Conservation (phyloP, 2,329 filamentous ascomycete species). For the Talaromyces sp. region DNA sequence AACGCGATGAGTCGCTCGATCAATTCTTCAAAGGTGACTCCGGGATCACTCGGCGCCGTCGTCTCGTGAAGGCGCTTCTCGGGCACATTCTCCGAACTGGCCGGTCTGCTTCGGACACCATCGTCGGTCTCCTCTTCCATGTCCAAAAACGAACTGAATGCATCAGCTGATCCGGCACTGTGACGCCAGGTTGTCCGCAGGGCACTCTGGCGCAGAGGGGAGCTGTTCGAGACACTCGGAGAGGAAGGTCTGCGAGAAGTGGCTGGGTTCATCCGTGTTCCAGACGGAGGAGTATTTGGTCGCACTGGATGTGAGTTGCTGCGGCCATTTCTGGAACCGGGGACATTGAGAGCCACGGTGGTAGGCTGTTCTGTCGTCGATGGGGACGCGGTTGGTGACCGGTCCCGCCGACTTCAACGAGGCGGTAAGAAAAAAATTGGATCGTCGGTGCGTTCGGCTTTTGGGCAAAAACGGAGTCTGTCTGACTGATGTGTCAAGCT, state of each 20-base stretch:
- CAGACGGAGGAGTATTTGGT: slow-evolving; percentile 46
- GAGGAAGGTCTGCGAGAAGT: slow-evolving; percentile 27
- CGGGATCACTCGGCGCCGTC: slow-evolving; percentile 31
- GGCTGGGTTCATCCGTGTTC: slow-evolving; percentile 31
- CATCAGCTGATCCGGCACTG: slow-evolving; percentile 38
- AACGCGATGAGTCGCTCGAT: slow-evolving; percentile 82
- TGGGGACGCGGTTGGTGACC: slow-evolving; percentile 30
- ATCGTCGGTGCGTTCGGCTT: background rate
- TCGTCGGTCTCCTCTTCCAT: slow-evolving; percentile 43
- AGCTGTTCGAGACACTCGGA: slow-evolving; percentile 27
- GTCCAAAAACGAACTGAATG: slow-evolving; percentile 41
- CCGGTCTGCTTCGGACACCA: slow-evolving; percentile 15
- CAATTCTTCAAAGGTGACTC: slow-evolving; percentile 58
- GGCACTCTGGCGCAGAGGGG: slow-evolving; percentile 33
- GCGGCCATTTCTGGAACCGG: slow-evolving; percentile 49
- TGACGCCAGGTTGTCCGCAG: slow-evolving; percentile 38
- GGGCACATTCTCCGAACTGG: slow-evolving; percentile 10
- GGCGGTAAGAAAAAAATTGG: slow-evolving; percentile 7
- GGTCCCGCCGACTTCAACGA: slow-evolving; percentile 33
- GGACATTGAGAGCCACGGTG: slow-evolving; percentile 29
- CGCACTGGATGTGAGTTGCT: slow-evolving; percentile 47
- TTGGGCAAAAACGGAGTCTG: slow-evolving; percentile 4
- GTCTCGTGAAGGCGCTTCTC: slow-evolving; percentile 22
- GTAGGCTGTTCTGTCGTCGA: slow-evolving; percentile 27
- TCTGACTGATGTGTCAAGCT: slow-evolving; percentile 8